Conservation (phyloP, 768 basidiomycete species). For the Serpula lacrymans region DNA sequence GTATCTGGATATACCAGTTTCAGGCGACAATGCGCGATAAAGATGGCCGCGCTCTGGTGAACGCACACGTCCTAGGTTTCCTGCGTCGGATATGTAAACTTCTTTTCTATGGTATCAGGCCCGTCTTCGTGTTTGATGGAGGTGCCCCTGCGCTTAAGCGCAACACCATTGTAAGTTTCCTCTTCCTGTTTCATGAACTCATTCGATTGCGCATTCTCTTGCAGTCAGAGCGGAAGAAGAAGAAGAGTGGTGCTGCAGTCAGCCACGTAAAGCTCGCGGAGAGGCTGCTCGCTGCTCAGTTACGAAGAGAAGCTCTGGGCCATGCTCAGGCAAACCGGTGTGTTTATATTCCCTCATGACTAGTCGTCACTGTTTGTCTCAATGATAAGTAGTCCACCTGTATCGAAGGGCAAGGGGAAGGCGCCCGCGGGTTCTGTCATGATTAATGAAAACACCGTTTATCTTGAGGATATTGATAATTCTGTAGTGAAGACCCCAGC, state of each 20-base stretch:
- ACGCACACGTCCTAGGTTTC: constrained; percentile 93
- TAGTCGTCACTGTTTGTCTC: neutral
- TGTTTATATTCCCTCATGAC: neutral
- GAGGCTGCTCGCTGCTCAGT: constrained; percentile 86
- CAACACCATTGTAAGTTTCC: constrained; percentile 71
- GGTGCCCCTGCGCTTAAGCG: constrained; percentile 91
- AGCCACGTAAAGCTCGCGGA: constrained; percentile 89
- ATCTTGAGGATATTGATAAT: constrained; percentile 80
- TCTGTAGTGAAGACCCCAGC: constrained; percentile 52
- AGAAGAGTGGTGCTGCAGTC: constrained; percentile 86
- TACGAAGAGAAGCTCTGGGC: constrained; percentile 84
- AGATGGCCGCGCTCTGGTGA: constrained; percentile 84
- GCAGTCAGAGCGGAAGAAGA: constrained; percentile 83
- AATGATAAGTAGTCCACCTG: constrained; percentile 17
- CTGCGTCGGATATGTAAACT: constrained; percentile 89
- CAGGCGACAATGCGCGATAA: constrained; percentile 99
- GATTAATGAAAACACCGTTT: constrained; percentile 74
- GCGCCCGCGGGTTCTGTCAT: constrained; percentile 42
- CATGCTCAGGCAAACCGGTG: constrained; percentile 39
- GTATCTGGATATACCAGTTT: constrained; percentile 99
- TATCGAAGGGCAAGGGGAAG: constrained; percentile 41
- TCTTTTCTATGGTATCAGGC: constrained; percentile 95
- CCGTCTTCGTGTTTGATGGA: constrained; percentile 98
- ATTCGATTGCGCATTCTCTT: constrained; percentile 6
- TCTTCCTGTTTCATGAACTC: neutral